Conservation (phyloP, 495 filamentous ascomycete species). For the Penicillium herquei region DNA sequence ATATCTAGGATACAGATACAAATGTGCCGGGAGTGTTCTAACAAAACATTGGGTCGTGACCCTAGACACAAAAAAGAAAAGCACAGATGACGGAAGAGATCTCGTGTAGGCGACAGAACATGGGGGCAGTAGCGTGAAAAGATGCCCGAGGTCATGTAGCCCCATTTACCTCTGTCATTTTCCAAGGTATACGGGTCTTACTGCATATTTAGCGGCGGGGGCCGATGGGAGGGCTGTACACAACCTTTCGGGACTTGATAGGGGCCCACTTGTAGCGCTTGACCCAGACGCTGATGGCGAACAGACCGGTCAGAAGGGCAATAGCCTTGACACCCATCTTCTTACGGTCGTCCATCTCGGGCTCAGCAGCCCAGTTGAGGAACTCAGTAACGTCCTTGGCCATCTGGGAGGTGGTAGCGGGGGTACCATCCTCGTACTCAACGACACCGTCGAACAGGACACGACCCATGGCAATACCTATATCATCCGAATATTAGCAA, state of each 20-base stretch:
- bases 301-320: conserved; percentile 70
- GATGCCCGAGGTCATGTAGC: conserved; percentile 31
- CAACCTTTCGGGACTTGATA: conserved; percentile 91
- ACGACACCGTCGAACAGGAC: conserved; percentile 97
- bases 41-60: conserved; percentile 39
- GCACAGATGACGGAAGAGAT: conserved; percentile 27
- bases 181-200: conserved; percentile 34
- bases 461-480: conserved; percentile 96
- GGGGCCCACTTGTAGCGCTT: conserved; percentile 99
- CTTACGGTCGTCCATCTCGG: conserved; percentile 98
- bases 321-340: conserved; percentile 98
- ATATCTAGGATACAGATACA: conserved; percentile 55
- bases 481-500: conserved; percentile 11
- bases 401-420: conserved; percentile 96
- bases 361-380: conserved; percentile 98
- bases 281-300: conserved; percentile 90
- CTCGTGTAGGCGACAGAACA: conserved; percentile 21
- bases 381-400: conserved; percentile 99
- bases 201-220: conserved; percentile 41
- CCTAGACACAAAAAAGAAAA: conserved; percentile 30
- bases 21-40: conserved; percentile 44
- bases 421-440: conserved; percentile 96
- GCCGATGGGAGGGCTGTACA: conserved; percentile 71
- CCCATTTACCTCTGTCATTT: conserved; percentile 34
- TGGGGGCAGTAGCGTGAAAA: conserved; percentile 26